Conservation (phyloP, 768 basidiomycete species). For the Phallus indusiatus region DNA sequence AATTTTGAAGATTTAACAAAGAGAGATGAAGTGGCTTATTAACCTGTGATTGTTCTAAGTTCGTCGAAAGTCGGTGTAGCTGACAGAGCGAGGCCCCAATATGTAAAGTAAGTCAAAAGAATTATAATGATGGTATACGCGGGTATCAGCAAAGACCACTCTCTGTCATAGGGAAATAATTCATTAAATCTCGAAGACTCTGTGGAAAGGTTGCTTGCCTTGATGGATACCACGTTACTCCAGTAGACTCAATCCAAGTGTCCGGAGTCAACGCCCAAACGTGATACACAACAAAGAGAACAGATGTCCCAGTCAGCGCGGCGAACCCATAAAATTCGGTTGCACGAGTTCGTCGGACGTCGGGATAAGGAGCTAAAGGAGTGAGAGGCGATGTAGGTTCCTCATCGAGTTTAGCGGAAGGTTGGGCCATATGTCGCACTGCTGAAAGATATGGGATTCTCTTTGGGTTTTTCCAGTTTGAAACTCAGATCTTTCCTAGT, state of each 20-base stretch:
- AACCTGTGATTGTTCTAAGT: conserved; percentile 40
- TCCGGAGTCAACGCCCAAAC: conserved; percentile 80
- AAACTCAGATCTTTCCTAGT: neutral
- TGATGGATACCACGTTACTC: conserved; percentile 82
- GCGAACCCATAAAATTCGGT: conserved; percentile 90
- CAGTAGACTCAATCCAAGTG: conserved; percentile 50
- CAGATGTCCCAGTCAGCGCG: conserved; percentile 68
- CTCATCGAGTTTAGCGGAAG: neutral
- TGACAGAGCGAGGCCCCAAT: conserved; percentile 65
- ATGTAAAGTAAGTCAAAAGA: conserved; percentile 67
- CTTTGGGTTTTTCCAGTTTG: neutral
- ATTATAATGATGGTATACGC: conserved; percentile 64
- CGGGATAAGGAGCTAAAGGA: conserved; percentile 35
- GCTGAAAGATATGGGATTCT: neutral
- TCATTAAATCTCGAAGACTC: neutral
- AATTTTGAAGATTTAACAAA: conserved; percentile 1
- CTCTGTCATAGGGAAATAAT: conserved; percentile 34
- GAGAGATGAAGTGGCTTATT: neutral
- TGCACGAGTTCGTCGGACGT: conserved; percentile 49
- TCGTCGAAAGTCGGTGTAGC: conserved; percentile 64
- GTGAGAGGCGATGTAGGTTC: conserved; percentile 26
- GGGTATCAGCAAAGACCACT: conserved; percentile 79
- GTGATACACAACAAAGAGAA: conserved; percentile 60
- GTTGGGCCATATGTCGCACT: neutral
- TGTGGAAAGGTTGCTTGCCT: conserved; percentile 36